These are phyloP conservation scores for Teunomyces barrocoloradensis DNA, from an alignment of 805 yeast species.

Conservation along the genomic window DNA sequence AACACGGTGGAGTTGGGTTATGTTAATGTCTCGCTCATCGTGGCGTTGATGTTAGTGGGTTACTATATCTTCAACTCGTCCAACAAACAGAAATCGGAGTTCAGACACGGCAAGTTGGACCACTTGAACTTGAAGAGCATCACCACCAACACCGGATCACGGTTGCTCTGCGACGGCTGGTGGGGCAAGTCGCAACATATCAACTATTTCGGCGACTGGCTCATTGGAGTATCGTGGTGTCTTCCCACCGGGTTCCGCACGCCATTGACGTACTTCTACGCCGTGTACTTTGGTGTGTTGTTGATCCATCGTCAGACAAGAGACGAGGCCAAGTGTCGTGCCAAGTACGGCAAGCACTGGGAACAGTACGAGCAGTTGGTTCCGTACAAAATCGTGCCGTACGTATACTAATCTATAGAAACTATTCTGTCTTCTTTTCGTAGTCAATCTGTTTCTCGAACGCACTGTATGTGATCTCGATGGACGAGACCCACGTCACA, in stretches of 20 bases:
- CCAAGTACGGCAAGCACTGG: conserved; percentile 87
- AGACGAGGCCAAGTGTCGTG: conserved; percentile 88
- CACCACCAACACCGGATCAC: conserved; percentile 72
- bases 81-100: conserved; percentile 80
- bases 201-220: conserved; percentile 94
- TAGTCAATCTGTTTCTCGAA: conserved; percentile 67
- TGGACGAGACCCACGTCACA: conserved; percentile 64
- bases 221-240: conserved; percentile 90
- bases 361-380: conserved; percentile 73
- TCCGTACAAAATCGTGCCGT: conserved; percentile 90
- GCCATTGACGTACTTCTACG: conserved; percentile 84
- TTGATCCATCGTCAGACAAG: conserved; percentile 85
- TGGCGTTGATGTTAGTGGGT: conserved; percentile 56
- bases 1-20: conserved; percentile 57
- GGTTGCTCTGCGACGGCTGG: conserved; percentile 88
- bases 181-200: conserved; percentile 93
- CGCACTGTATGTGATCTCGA: conserved; percentile 78
- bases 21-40: conserved; percentile 36
- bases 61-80: conserved; percentile 80
- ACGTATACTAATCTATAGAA: conserved; percentile 52
- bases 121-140: conserved; percentile 61
- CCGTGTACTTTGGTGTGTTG: conserved; percentile 75
- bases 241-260: conserved; percentile 81
- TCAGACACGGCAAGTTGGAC: conserved; percentile 72
- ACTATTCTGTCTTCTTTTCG: conserved; percentile 39